These are phyloP conservation scores for Astrothelium macrocarpum DNA, from an alignment of 495 filamentous ascomycete species.

Conservation along the genomic window DNA sequence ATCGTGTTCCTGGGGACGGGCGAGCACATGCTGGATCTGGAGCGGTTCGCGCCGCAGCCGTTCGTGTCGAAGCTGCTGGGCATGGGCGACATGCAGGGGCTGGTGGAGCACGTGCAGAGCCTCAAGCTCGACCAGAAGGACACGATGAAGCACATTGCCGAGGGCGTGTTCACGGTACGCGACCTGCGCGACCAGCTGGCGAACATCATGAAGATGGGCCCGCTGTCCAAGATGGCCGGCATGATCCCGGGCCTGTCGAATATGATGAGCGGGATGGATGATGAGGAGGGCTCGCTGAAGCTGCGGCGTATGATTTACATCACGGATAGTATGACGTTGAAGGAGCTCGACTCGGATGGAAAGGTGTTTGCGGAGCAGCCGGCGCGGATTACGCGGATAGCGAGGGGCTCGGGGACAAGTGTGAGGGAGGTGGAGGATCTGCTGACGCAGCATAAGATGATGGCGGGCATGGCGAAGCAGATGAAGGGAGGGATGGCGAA, in stretches of 20 bases:
- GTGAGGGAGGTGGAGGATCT: conserved; percentile 95
- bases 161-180: conserved; percentile 90
- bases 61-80: conserved; percentile 88
- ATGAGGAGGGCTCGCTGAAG: conserved; percentile 86
- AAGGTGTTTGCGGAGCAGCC: conserved; percentile 90
- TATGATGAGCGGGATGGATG: conserved; percentile 90
- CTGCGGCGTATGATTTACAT: conserved; percentile 98
- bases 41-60: conserved; percentile 80
- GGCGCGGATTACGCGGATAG: conserved; percentile 87
- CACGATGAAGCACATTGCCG: conserved; percentile 95
- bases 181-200: conserved; percentile 91
- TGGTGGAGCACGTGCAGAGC: conserved; percentile 96
- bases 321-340: conserved; percentile 92
- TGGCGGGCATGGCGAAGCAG: conserved; percentile 98
- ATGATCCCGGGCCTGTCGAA: conserved; percentile 95
- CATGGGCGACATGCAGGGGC: conserved; percentile 92
- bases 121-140: conserved; percentile 96
- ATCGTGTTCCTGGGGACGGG: conserved; percentile 97
- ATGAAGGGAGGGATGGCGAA: conserved; percentile 95
- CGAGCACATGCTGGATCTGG: conserved; percentile 92
- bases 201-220: conserved; percentile 99
- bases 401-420: conserved; percentile 75
- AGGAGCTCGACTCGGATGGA: conserved; percentile 89
- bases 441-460: conserved; percentile 96
- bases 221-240: conserved; percentile 90